Base-by-base conservation (phyloP, 2,329 filamentous ascomycete genomes). In the Aureobasidium sp. region DNA sequence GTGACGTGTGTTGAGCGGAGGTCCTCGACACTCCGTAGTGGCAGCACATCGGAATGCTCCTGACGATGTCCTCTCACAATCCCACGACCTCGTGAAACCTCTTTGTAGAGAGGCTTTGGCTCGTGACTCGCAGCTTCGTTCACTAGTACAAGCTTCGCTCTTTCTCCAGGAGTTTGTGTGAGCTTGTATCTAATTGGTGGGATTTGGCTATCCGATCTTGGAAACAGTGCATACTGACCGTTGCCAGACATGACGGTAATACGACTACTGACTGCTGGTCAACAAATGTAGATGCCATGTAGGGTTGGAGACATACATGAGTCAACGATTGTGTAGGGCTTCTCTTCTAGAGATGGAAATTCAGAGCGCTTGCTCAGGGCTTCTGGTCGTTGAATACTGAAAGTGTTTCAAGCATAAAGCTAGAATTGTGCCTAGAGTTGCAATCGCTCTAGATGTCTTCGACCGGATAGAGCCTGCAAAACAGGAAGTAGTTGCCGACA, bases 131-230 rank as follows among this genome's bases (percentile, higher is more conserved):
- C 30, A 11, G n/a, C 25, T 36, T 59, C 45, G 9, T 45, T 50
- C 45, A 50, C 45, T 27, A 50, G n/a, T 16, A 59, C 36, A 10
- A 59, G 44, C 16, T 42, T 49, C 9, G 57, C 45, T 16, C 57
- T 47, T 34, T 59, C 57, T 25, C 57, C 57, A 39, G 57, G 45
- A 49, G 57, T 21, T n/a, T 45, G 39, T 47, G 32, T 50, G 36
- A 59, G 32, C 27, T 59, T 39, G 45, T 59, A 59, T 34, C 36
- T 49, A 25, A 50, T 34, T 9, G 57, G 57, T 21, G 57, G 57
- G 11, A 59, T 11, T 27, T 59, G 57, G 27, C 45, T 59, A 7
- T 59, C 57, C 11, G 57, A 21, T 36, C 57, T 59, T 10, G 57
- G 57, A 34, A 59, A 59, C 29, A 59, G 36, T 25, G 57, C 34